phyloP scores from a whole-genome alignment of 495 filamentous ascomycete species.

The Xanthoparmelia taractica region DNA sequence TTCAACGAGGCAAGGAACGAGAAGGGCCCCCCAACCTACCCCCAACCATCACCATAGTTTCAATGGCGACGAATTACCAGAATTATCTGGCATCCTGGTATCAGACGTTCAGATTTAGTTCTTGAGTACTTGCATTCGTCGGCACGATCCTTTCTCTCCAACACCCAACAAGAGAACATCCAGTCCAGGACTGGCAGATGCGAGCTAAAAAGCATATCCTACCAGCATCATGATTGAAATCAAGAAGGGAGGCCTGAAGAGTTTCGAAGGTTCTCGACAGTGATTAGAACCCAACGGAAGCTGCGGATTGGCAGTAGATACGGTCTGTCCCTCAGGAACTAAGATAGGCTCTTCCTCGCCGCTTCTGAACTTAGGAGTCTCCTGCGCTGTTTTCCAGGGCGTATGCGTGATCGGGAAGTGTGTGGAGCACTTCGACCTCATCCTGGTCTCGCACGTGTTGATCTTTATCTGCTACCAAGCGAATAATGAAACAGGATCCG shows the following conservation, averaged over 20 bases:
- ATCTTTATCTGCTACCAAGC: constrained; percentile 27
- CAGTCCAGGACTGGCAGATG: background rate
- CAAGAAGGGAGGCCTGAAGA: constrained; percentile 48
- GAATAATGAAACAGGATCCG: background rate
- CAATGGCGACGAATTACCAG: constrained; percentile 69
- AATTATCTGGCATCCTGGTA: constrained; percentile 55
- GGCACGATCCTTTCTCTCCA: background rate
- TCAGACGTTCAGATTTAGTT: constrained; percentile 74
- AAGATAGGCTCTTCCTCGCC: constrained; percentile 84
- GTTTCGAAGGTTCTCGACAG: constrained; percentile 50
- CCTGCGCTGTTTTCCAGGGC: constrained; percentile 62
- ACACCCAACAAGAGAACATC: background rate
- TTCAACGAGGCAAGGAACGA: constrained; percentile 27
- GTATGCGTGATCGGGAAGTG: no score
- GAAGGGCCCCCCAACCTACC: constrained; percentile 64
- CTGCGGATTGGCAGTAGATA: background rate
- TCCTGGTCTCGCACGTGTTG: constrained; percentile 61
- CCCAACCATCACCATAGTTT: constrained; percentile 69
- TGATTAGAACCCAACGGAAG: background rate
- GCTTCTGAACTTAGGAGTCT: constrained; percentile 62
- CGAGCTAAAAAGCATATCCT: background rate
- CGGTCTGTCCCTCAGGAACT: constrained; percentile 34
- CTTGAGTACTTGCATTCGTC: constrained; percentile 73
- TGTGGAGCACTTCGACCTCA: constrained; percentile 54
- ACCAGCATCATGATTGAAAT: constrained; percentile 62